Base-by-base conservation (phyloP, 176 grass and related monocot species). In the Avena atlantica region DNA sequence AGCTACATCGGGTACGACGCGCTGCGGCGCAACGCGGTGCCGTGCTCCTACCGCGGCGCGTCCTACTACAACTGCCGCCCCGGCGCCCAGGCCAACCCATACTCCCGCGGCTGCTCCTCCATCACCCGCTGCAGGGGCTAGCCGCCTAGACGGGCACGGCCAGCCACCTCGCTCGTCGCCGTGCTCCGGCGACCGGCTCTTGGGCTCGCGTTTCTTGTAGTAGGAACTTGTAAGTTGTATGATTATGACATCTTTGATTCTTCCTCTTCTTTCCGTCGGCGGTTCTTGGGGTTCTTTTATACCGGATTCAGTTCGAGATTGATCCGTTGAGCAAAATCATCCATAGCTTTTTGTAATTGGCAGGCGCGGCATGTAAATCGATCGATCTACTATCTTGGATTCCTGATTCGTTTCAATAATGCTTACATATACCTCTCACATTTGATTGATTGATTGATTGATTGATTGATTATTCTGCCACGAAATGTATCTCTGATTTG, bases 11-110 rank as follows among this genome's bases (percentile, higher is more conserved):
- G 86, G 86, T 92, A 92, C 68, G 82, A 20, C 12, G 86, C 82
- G 45, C 86, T 92, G 12, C 73, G 82, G 23, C 65, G 82, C 27
- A 83, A 86, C 86, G 85, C 24, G 34, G 82, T 82, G 48, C 86
- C 90, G 2, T 88, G 90, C 83, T 88, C 74, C 9, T 61, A 44
- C 64, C 82, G 90, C 50, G 86, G 90, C 60, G 86, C 90, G 61
- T 85, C 76, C 66, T 92, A 92, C 86, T 88, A 85, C 63, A 92
- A 92, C 86, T 92, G 90, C 82, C 71, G 86, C 62, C 60, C 90
- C 17, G 86, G 90, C 48, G 82, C 48, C 7, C 86, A 85, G 81
- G 61, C 81, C 11, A 88, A 92, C 47, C 90, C 90, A 13, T 92
- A 92, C 82, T 56, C 73, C 69, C 90, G 90, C 17, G 86, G 90